Evolutionary conservation across 2,329 filamentous ascomycete genomes (phyloP), one percentile per base, ranked within the genome.

Genomic region (Exserohilum rostratum): DNA sequence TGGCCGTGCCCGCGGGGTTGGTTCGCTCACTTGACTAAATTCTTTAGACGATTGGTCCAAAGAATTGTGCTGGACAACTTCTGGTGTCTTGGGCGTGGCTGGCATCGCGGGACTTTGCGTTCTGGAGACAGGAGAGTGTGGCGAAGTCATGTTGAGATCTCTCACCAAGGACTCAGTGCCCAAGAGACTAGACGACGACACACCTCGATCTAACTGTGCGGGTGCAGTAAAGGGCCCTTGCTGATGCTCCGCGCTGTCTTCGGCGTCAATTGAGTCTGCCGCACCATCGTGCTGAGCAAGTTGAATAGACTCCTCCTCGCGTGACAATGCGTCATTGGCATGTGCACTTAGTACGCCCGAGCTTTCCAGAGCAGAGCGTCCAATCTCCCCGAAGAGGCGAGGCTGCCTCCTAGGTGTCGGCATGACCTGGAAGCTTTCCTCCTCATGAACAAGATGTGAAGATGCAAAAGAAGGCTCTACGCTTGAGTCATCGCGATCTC

Each of bases 361-460:
- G 65, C 80, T 84, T 45, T 78, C 74, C 12, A 87, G 65, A 10
- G 81, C 81, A 17, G 84, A 85, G 25, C 79, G 73, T 10, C 81
- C 81, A 58, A 88, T 84, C 67, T 88, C 85, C 11, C 85, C 85
- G 65, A 87, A 88, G 5, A 88, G 75, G 45, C 82, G 82, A 55
- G 74, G 57, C 15, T 59, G 60, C 10, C 53, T 58, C 10, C 53
- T 58, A 25, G 64, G 51, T 27, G 57, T 61, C 10, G 63, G 65
- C 62, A 70, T 65, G 13, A 66, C 35, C 12, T 61, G 45, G 53
- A 73, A 68, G 40, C 69, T 71, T 29, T 73, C 69, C 1, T 64
- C 63, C n/a, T 55, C 65, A 30, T 58, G 70, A 58, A 68, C 50
- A 4, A 61, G 46, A 15, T 69, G 66, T 27, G 72, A 64, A 1